Percentiles rank a stretch among this genome's conserved stretches.
Evolutionary conservation across 2,329 filamentous ascomycete genomes (phyloP).

Genomic region (Malbranchea zuffiana): DNA sequence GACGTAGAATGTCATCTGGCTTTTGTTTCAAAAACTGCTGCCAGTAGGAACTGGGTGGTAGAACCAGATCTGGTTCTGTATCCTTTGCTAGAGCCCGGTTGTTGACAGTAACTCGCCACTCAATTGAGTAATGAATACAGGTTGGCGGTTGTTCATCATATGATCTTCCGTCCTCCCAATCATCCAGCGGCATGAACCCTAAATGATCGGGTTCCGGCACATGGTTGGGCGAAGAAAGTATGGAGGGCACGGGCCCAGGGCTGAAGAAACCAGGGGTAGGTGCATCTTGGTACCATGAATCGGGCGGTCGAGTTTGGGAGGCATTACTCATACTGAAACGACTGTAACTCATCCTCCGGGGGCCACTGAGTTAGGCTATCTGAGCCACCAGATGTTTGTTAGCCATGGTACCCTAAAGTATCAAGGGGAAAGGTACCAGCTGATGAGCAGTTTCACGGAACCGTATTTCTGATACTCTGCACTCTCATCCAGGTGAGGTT

Average conservation of each 20-base stretch:
- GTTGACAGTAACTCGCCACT: conserved; percentile 15
- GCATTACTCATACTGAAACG: not conserved
- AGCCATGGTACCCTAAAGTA: no score
- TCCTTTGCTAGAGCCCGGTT: conserved; percentile 13
- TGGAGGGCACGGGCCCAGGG: not conserved
- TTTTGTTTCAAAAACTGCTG: conserved; percentile 2
- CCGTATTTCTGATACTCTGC: conserved; percentile 2
- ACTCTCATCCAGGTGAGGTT: not conserved
- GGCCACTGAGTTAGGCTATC: no score
- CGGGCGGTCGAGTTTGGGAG: not conserved
- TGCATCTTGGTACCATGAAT: conserved; percentile 4
- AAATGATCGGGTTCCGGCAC: conserved; percentile 1
- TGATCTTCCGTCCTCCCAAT: conserved; percentile 13
- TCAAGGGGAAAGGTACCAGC: no score
- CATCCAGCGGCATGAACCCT: conserved; percentile 1
- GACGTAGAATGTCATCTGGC: conserved; percentile 10
- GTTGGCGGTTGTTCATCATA: conserved; percentile 13
- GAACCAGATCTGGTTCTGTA: conserved; percentile 14
- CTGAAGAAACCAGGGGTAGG: conserved; percentile 4
- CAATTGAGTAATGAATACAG: conserved; percentile 14
- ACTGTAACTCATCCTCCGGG: no score
- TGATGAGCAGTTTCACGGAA: no score
- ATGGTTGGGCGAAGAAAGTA: conserved; percentile 3
- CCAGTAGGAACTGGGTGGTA: conserved; percentile 13
- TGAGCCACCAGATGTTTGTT: no score